These are phyloP conservation scores for Coniochaeta sp. DNA, from an alignment of 2,329 filamentous ascomycete species.

Conservation along the genomic window DNA sequence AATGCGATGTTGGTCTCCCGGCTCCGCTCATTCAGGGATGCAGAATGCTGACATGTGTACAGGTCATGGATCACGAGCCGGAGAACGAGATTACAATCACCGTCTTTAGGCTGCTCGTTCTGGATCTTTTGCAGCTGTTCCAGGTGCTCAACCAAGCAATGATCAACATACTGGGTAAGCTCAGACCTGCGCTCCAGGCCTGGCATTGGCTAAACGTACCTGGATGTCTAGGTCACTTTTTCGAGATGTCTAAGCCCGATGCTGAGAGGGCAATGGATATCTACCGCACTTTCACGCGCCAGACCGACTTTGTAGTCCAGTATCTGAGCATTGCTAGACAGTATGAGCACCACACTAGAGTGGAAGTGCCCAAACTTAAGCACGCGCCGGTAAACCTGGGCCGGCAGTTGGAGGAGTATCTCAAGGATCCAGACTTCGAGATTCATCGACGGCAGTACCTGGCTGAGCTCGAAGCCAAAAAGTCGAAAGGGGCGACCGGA, in stretches of 20 bases:
- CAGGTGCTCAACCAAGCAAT: conserved; percentile 94
- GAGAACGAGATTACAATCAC: conserved; percentile 97
- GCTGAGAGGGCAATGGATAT: conserved; percentile 87
- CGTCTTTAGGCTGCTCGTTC: conserved; percentile 82
- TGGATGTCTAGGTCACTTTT: conserved; percentile 77
- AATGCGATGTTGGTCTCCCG: conserved; percentile 68
- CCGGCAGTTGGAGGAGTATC: conserved; percentile 85
- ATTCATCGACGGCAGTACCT: conserved; percentile 87
- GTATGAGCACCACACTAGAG: conserved; percentile 83
- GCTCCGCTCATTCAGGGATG: not conserved
- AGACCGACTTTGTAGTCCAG: conserved; percentile 87
- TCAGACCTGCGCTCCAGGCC: not conserved
- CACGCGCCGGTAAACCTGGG: conserved; percentile 91
- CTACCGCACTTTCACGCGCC: conserved; percentile 84
- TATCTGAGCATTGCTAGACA: conserved; percentile 82
- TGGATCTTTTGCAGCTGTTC: conserved; percentile 85
- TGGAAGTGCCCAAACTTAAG: conserved; percentile 95
- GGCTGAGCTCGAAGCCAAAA: conserved; percentile 71
- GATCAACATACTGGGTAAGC: conserved; percentile 87
- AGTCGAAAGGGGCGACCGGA: conserved; percentile 29
- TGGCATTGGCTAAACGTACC: conserved; percentile 13
- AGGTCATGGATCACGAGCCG: conserved; percentile 76
- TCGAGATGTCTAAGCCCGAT: conserved; percentile 93
- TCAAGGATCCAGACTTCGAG: conserved; percentile 93
- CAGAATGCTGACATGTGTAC: conserved; percentile 2